Conservation (phyloP, 306 rosid genomes). For the Glycine tomentella region DNA sequence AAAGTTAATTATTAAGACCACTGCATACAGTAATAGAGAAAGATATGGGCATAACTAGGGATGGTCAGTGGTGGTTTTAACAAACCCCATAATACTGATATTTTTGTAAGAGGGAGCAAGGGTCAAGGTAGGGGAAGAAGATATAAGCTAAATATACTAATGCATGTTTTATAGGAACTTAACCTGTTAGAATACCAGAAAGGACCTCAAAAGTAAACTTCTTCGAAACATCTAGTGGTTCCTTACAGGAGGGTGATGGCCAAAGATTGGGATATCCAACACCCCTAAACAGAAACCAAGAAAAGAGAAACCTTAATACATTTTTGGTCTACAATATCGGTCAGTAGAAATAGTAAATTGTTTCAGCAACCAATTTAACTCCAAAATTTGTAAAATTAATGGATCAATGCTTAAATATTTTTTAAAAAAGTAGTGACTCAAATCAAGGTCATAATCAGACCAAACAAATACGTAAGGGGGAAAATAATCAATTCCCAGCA, state of each 20-base stretch:
- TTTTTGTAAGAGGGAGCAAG: not conserved
- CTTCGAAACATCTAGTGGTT: conserved; percentile 94
- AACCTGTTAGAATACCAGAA: conserved; percentile 91
- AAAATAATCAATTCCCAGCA: no score
- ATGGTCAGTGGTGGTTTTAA: conserved; percentile 15
- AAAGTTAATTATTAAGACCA: conserved; percentile 5
- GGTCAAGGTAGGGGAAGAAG: no score
- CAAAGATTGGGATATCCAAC: conserved; percentile 90
- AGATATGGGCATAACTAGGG: conserved; percentile 17
- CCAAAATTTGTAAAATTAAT: no score
- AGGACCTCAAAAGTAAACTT: conserved; percentile 79
- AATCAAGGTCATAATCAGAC: no score
- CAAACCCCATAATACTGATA: conserved; percentile 21
- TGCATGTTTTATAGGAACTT: conserved; percentile 27
- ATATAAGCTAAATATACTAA: no score
- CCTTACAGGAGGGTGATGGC: conserved; percentile 88
- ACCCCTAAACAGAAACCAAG: conserved; percentile 70
- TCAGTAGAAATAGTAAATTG: no score
- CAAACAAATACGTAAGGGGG: no score
- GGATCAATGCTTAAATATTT: no score
- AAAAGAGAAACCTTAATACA: conserved; percentile 23
- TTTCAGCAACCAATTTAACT: no score
- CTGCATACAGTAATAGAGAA: not conserved
- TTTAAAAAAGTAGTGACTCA: no score
- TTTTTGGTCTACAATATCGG: no score